Evolutionary conservation across 768 basidiomycete species (phyloP).

Genomic region (Goffeauzyma gilvescens): DNA sequence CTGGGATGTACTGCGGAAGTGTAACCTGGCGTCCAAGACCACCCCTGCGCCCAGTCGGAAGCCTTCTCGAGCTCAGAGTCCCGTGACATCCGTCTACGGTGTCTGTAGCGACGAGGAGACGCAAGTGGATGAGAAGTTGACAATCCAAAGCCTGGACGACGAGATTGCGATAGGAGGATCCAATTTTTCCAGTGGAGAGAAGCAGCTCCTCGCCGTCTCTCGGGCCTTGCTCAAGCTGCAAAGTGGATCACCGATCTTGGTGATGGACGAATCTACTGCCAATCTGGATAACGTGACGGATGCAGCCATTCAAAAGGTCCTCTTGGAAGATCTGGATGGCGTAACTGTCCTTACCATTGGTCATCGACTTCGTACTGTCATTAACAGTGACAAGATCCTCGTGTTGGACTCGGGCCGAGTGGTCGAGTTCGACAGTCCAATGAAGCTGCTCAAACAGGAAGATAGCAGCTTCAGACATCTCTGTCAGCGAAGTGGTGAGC

Average conservation of each 20-base stretch:
- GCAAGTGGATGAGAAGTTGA: slow-evolving; percentile 23
- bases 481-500: slow-evolving; percentile 27
- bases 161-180: slow-evolving; percentile 32
- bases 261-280: slow-evolving; percentile 42
- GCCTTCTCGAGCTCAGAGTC: slow-evolving; percentile 11
- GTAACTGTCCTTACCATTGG: slow-evolving; percentile 44
- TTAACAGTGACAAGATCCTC: slow-evolving; percentile 45
- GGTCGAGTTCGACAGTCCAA: slow-evolving; percentile 29
- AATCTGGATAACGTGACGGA: slow-evolving; percentile 38
- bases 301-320: slow-evolving; percentile 41
- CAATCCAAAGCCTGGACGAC: slow-evolving; percentile 29
- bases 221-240: slow-evolving; percentile 37
- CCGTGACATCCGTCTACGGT: slow-evolving; percentile 8
- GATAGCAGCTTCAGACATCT: slow-evolving; percentile 51
- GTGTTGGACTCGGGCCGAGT: slow-evolving; percentile 37
- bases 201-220: slow-evolving; percentile 45
- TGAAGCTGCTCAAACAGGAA: slow-evolving; percentile 34
- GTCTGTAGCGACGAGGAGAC: neutral
- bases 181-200: slow-evolving; percentile 36
- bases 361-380: slow-evolving; percentile 40
- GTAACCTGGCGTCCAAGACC: slow-evolving; percentile 17
- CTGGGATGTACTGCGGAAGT: slow-evolving; percentile 22
- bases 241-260: slow-evolving; percentile 40
- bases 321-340: slow-evolving; percentile 36
- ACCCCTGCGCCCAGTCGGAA: slow-evolving; percentile 5